Conservation (phyloP, 306 rosid genomes). For the Quercus variabilis region DNA sequence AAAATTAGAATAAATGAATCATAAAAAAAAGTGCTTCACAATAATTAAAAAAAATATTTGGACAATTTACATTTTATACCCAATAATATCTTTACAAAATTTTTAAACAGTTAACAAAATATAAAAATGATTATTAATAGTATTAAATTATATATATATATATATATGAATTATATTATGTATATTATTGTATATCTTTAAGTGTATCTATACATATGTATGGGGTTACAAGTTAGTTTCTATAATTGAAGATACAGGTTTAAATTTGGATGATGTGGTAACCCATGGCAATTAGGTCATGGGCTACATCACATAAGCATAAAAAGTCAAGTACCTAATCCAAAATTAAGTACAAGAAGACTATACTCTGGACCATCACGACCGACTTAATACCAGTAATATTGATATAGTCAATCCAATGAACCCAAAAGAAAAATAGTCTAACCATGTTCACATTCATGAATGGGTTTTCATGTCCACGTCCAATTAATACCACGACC, state of each 20-base stretch:
- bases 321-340: background rate
- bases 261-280: background rate
- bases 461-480: background rate
- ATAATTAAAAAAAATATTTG: no score
- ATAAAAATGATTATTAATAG: no score
- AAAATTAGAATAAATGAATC: no score
- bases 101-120: no score
- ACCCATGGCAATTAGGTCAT: background rate
- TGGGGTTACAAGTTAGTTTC: background rate
- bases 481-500: background rate
- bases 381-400: background rate
- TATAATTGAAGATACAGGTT: background rate
- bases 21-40: no score
- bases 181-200: no score
- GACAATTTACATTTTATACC: no score
- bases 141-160: no score
- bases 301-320: background rate
- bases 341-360: background rate
- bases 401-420: background rate
- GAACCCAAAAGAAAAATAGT: background rate
- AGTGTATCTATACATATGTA: fast-evolving
- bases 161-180: no score
- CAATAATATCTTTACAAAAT: no score
- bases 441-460: background rate
- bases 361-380: background rate